A percentile compares a stretch with the other conserved stretches of the same genome.
These are phyloP conservation scores for Magnolia kwangsiensis DNA, from an alignment of 164 flowering plant species.

Conservation along the genomic window DNA sequence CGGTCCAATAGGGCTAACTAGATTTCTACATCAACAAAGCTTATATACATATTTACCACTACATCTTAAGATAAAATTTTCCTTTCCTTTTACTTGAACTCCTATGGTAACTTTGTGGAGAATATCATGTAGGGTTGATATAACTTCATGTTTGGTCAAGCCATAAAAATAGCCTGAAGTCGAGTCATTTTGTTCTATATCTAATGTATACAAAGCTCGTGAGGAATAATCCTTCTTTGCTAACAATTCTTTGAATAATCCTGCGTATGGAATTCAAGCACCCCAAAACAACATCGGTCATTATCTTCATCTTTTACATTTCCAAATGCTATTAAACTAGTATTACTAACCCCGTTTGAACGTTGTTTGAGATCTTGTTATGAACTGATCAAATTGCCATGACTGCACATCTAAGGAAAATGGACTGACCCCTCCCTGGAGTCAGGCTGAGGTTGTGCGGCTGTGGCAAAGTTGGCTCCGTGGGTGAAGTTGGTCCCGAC, in stretches of 20 bases:
- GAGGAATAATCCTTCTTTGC: slow-evolving; percentile 36
- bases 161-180: slow-evolving; percentile 38
- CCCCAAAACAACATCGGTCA: neutral
- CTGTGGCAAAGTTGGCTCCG: slow-evolving; percentile 57
- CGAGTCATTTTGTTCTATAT: slow-evolving; percentile 56
- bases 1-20: too few species aligned
- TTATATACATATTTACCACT: neutral
- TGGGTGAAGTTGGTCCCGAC: slow-evolving; percentile 58
- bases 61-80: too few species aligned
- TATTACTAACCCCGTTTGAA: slow-evolving; percentile 24
- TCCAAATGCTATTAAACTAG: neutral
- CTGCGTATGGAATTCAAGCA: slow-evolving; percentile 1
- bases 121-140: slow-evolving; percentile 40
- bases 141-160: slow-evolving; percentile 38
- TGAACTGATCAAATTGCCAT: slow-evolving; percentile 39
- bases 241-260: slow-evolving; percentile 26
- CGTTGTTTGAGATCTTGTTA: slow-evolving; percentile 25
- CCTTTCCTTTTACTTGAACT: slow-evolving; percentile 30
- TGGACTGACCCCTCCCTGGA: slow-evolving; percentile 58
- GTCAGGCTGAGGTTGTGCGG: slow-evolving; percentile 35
- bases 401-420: slow-evolving; percentile 49
- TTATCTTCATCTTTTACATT: neutral
- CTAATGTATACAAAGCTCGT: slow-evolving; percentile 46
- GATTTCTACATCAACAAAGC: neutral
- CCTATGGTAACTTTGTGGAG: slow-evolving; percentile 29